Conservation (phyloP, 2,329 filamentous ascomycete genomes). For the Decorospora gaudefroyi region DNA sequence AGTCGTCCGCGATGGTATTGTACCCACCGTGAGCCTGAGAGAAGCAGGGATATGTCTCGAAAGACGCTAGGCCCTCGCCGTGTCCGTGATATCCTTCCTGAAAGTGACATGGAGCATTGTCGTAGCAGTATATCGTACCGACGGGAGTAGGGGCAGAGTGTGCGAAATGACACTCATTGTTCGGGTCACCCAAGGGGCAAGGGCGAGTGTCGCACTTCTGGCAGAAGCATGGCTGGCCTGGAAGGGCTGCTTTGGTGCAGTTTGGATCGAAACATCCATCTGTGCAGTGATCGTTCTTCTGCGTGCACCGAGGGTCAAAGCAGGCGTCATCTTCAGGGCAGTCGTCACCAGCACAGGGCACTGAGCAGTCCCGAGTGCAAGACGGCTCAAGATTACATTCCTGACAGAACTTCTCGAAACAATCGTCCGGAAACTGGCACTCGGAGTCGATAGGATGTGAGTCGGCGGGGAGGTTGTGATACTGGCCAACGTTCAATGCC, state of each 20-base stretch:
- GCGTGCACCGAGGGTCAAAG: slow-evolving; percentile 45
- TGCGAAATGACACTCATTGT: slow-evolving; percentile 40
- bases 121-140: slow-evolving; percentile 45
- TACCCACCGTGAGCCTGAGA: slow-evolving; percentile 32
- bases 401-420: slow-evolving; percentile 45
- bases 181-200: slow-evolving; percentile 39
- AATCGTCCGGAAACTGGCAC: slow-evolving; percentile 42
- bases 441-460: slow-evolving; percentile 25
- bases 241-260: slow-evolving; percentile 41
- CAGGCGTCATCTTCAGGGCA: slow-evolving; percentile 41
- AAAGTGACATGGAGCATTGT: slow-evolving; percentile 42
- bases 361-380: slow-evolving; percentile 26
- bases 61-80: slow-evolving; percentile 28
- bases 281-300: slow-evolving; percentile 33
- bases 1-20: slow-evolving; percentile 18
- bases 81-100: slow-evolving; percentile 36
- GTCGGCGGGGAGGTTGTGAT: slow-evolving; percentile 30
- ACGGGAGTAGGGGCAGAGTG: slow-evolving; percentile 38
- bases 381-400: slow-evolving; percentile 39
- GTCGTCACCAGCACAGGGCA: slow-evolving; percentile 38
- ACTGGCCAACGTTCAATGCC: slow-evolving; percentile 37
- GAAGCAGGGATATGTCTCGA: slow-evolving; percentile 41
- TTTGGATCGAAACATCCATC: slow-evolving; percentile 44
- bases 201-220: slow-evolving; percentile 40
- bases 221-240: slow-evolving; percentile 42